phyloP scores from a whole-genome alignment of 2,329 filamentous ascomycete genomes.

The Byssochlamys sp. region DNA sequence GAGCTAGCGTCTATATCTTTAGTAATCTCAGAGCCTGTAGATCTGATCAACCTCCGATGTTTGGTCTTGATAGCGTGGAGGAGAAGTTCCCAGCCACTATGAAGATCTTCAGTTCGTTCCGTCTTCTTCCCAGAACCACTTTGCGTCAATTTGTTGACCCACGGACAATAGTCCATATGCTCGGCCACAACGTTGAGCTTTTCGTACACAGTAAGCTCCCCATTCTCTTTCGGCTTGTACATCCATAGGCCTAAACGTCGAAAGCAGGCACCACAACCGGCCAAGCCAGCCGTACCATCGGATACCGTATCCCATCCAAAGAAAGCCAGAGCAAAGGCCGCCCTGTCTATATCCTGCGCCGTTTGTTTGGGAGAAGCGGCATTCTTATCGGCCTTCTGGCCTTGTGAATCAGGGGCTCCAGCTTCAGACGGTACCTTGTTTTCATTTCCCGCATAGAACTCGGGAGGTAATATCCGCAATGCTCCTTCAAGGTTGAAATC shows the following conservation, averaged over 20 bases:
- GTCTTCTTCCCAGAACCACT: slow-evolving; percentile 32
- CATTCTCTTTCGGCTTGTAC: slow-evolving; percentile 66
- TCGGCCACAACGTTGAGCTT: slow-evolving; percentile 60
- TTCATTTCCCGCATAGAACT: slow-evolving; percentile 8
- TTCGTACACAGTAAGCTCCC: slow-evolving; percentile 24
- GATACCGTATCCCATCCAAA: slow-evolving; percentile 61
- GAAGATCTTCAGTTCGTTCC: slow-evolving; percentile 23
- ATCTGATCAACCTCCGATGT: slow-evolving; percentile 23
- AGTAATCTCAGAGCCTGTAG: slow-evolving; percentile 15
- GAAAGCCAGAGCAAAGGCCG: slow-evolving; percentile 59
- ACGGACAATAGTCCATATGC: slow-evolving; percentile 76
- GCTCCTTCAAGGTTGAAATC: slow-evolving; percentile 22
- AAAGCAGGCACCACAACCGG: slow-evolving; percentile 76
- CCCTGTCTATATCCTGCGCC: slow-evolving; percentile 40
- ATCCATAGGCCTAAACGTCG: slow-evolving; percentile 87
- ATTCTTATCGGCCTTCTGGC: slow-evolving; percentile 5
- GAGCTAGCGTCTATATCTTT: slow-evolving; percentile 18
- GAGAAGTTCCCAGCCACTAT: slow-evolving; percentile 39
- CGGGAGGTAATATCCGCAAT: slow-evolving; percentile 19
- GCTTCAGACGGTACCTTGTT: neutral
- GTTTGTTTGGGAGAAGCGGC: slow-evolving; percentile 10
- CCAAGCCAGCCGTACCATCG: slow-evolving; percentile 48
- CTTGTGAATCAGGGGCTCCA: neutral
- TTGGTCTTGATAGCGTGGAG: slow-evolving; percentile 34
- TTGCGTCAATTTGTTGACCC: slow-evolving; percentile 59